Evolutionary conservation across 2,329 filamentous ascomycete genomes (phyloP).

Genomic region (Huntiella bhutanensis): DNA sequence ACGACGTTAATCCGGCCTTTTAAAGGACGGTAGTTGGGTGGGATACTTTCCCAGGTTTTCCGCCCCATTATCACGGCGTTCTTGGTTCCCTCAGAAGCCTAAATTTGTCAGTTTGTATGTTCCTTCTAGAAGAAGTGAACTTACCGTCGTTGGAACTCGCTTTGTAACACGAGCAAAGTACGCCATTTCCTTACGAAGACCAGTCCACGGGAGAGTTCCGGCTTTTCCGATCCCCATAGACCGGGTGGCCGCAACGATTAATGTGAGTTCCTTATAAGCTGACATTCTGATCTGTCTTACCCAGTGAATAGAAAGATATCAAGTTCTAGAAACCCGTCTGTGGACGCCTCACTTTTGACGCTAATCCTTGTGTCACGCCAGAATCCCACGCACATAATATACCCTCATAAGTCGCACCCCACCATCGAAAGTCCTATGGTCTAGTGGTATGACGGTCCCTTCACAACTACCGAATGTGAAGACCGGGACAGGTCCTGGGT

Average conservation of each 20-base stretch:
- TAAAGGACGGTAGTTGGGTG: conserved; percentile 57
- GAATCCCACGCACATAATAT: not conserved
- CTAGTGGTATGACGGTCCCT: conserved; percentile 12
- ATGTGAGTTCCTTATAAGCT: conserved; percentile 42
- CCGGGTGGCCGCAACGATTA: conserved; percentile 85
- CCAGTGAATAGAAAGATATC: not conserved
- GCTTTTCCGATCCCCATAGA: conserved; percentile 71
- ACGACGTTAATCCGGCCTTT: conserved; percentile 67
- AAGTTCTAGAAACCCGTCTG: too few relatives aligned
- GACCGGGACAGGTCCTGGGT: conserved; percentile 11
- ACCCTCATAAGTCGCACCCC: not conserved
- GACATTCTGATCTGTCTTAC: not conserved
- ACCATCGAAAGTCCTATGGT: conserved; percentile 18
- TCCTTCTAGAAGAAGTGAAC: not conserved
- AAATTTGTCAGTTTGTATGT: not conserved
- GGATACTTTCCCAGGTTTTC: conserved; percentile 91
- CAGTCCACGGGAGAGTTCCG: conserved; percentile 73
- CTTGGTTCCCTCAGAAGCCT: conserved; percentile 20
- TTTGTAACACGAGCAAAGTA: conserved; percentile 89
- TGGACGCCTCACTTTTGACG: too few relatives aligned
- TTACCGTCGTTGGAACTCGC: conserved; percentile 29
- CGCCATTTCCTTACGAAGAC: conserved; percentile 76
- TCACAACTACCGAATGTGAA: conserved; percentile 2
- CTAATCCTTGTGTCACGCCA: not conserved
- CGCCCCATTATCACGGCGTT: conserved; percentile 93